Evolutionary conservation across 2,329 filamentous ascomycete genomes (phyloP).

Genomic region (Fusarium sp.): DNA sequence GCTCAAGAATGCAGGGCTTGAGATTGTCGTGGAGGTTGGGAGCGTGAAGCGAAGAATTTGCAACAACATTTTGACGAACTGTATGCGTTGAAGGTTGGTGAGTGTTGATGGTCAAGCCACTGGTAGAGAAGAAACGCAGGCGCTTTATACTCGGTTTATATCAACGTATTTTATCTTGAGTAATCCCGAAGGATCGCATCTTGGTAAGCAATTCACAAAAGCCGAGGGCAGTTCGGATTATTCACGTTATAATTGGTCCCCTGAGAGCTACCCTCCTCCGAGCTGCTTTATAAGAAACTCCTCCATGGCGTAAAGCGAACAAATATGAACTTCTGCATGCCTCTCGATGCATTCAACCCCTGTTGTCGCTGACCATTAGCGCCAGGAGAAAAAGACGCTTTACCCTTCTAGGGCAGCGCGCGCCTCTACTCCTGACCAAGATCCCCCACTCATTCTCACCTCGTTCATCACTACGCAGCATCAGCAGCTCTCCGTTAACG

Average conservation of each 20-base stretch:
- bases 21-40: constrained; percentile 10
- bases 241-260: not conserved
- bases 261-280: not conserved
- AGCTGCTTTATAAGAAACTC: not conserved
- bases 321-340: not conserved
- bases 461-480: not conserved
- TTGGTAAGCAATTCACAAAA: not conserved
- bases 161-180: not conserved
- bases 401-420: constrained; percentile 1
- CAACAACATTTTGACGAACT: constrained; percentile 18
- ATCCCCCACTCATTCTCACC: not conserved
- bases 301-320: not conserved
- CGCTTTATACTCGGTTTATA: not conserved
- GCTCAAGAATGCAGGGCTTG: constrained; percentile 18
- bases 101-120: not conserved
- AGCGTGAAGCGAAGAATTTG: constrained; percentile 35
- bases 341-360: not conserved
- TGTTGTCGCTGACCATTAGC: not conserved
- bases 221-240: not conserved
- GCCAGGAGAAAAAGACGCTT: not conserved
- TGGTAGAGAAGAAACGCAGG: not conserved
- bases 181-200: not conserved
- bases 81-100: too few species aligned
- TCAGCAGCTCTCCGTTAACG: not conserved
- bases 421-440: not conserved